Evolutionary conservation across 345 rosid species (phyloP).

Genomic region (Zanthoxylum bungeanum): DNA sequence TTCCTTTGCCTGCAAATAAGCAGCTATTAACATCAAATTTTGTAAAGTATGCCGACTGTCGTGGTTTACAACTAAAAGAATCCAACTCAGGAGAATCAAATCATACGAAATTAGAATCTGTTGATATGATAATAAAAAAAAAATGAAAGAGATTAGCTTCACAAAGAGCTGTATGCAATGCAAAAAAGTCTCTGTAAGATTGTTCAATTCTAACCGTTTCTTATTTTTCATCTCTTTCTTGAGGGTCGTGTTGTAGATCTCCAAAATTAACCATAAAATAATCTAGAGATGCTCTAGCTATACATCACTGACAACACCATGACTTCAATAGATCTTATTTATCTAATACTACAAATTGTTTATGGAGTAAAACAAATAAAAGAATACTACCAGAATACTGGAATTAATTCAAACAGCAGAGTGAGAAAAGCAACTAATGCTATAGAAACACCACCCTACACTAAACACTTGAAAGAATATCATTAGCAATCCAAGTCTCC

Average conservation of each 20-base stretch:
- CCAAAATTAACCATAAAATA: not conserved
- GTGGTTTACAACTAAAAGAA: not conserved
- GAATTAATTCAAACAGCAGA: not conserved
- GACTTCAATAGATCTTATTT: not conserved
- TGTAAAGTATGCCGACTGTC: not conserved
- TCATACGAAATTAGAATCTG: not conserved
- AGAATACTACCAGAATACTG: not conserved
- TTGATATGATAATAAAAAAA: not conserved
- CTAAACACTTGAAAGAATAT: not conserved
- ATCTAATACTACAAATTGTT: not conserved
- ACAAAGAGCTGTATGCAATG: not conserved
- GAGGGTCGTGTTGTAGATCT: not conserved
- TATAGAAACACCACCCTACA: not conserved
- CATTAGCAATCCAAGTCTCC: not conserved
- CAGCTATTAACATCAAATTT: not conserved
- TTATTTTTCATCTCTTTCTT: not conserved
- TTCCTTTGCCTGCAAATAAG: conserved; percentile 65
- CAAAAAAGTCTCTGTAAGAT: not conserved
- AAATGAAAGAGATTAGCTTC: not conserved
- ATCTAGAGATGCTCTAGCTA: not conserved
- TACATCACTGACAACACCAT: not conserved
- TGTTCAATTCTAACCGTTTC: not conserved
- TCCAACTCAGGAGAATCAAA: not conserved
- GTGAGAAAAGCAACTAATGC: not conserved
- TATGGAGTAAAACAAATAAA: not conserved